Evolutionary conservation across 495 filamentous ascomycete genomes (phyloP).

Genomic region (Durotheca rogersii): DNA sequence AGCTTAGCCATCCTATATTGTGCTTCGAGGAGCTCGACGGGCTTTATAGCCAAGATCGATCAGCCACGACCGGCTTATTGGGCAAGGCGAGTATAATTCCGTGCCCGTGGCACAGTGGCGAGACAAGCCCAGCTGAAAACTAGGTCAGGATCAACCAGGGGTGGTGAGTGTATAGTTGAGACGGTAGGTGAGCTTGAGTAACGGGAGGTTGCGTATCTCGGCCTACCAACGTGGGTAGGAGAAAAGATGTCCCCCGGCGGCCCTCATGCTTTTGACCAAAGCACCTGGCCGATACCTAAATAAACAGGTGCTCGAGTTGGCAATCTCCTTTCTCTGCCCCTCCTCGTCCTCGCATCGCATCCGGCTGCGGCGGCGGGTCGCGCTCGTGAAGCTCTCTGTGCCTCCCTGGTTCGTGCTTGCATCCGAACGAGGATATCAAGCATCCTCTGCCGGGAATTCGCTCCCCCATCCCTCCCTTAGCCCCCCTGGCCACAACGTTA

Average conservation of each 20-base stretch:
- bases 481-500: conserved; percentile 9
- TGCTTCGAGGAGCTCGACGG: neutral
- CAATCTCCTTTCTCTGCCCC: conserved; percentile 14
- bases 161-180: conserved; percentile 4
- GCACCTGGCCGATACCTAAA: neutral
- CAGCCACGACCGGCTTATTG: neutral
- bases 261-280: conserved; percentile 4
- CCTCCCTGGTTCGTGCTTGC: conserved; percentile 16
- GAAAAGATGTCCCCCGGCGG: neutral
- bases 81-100: neutral
- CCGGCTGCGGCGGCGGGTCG: neutral
- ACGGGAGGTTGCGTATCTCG: conserved; percentile 29
- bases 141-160: conserved; percentile 24
- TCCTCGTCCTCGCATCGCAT: too few relatives aligned
- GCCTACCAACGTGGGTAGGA: conserved; percentile 34
- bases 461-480: too few relatives aligned
- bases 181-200: conserved; percentile 12
- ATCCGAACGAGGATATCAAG: conserved; percentile 11
- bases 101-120: conserved; percentile 15
- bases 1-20: conserved; percentile 23
- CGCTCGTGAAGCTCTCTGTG: too few relatives aligned
- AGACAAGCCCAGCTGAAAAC: conserved; percentile 36
- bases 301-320: neutral
- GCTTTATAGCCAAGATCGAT: conserved; percentile 23
- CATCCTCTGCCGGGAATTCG: conserved; percentile 15